phyloP scores from a whole-genome alignment of 257 asterid species.

The Solanum ossicruentum region DNA sequence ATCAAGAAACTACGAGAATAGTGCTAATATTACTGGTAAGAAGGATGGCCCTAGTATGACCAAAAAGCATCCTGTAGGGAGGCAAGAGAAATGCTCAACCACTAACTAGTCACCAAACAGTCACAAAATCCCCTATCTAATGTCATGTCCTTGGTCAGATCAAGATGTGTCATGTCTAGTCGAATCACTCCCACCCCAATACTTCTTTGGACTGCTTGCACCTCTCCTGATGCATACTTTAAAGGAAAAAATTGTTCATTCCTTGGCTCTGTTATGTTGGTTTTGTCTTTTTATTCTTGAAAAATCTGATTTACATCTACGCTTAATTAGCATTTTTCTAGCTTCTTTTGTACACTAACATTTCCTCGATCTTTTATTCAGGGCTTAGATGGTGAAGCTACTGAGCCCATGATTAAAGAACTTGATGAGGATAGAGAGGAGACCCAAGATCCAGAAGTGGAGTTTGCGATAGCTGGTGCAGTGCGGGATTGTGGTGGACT shows the following conservation, averaged over 20 bases:
- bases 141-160: not conserved
- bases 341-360: conserved; percentile 6
- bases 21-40: not conserved
- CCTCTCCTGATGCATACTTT: not conserved
- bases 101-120: not conserved
- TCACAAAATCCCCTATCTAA: too few species aligned
- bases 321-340: not conserved
- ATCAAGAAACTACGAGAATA: not conserved
- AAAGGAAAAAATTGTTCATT: not conserved
- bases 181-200: not conserved
- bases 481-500: conserved; percentile 96
- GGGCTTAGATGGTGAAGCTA: conserved; percentile 99
- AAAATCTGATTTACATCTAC: not conserved
- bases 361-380: conserved; percentile 15
- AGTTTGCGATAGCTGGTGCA: conserved; percentile 92
- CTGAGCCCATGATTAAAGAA: conserved; percentile 99
- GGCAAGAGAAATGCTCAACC: not conserved
- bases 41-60: not conserved
- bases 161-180: not conserved
- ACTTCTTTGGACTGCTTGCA: not conserved
- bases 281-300: not conserved
- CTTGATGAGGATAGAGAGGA: conserved; percentile 97
- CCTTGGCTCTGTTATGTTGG: not conserved
- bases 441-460: conserved; percentile 98
- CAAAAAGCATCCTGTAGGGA: not conserved